Conservation (phyloP, 805 yeast species). For the Ogataea pilisensis region DNA sequence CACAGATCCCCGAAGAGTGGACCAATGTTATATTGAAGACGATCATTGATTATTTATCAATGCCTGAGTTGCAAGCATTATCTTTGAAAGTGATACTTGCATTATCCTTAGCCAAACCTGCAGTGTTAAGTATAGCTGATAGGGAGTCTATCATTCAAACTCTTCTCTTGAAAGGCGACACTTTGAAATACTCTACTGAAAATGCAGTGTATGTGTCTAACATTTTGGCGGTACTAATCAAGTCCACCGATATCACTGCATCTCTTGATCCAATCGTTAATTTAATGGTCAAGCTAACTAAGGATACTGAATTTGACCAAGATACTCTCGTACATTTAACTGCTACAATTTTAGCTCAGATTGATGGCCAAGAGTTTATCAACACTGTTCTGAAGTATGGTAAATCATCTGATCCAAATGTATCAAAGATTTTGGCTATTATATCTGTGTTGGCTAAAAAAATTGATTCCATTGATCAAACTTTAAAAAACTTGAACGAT, state of each 20-base stretch:
- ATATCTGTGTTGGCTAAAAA: slow-evolving; percentile 32
- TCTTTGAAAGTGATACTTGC: slow-evolving; percentile 17
- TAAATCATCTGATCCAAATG: slow-evolving; percentile 19
- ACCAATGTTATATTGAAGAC: slow-evolving; percentile 12
- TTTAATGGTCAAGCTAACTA: slow-evolving; percentile 14
- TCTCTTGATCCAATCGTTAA: slow-evolving; percentile 9
- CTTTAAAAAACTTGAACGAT: slow-evolving; percentile 15
- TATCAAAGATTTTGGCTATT: slow-evolving; percentile 31
- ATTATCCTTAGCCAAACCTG: slow-evolving; percentile 4
- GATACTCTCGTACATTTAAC: slow-evolving; percentile 16
- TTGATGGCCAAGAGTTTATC: slow-evolving; percentile 10
- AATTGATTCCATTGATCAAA: slow-evolving; percentile 25
- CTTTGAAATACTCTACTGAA: slow-evolving; percentile 10
- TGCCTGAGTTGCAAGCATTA: slow-evolving; percentile 17
- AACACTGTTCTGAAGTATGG: slow-evolving; percentile 16
- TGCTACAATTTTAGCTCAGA: slow-evolving; percentile 13
- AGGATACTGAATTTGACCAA: slow-evolving; percentile 16
- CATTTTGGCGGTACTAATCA: slow-evolving; percentile 11
- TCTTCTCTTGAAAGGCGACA: slow-evolving; percentile 6
- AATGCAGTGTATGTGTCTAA: slow-evolving; percentile 9
- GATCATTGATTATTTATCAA: slow-evolving; percentile 16
- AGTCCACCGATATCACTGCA: slow-evolving; percentile 1
- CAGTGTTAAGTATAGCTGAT: slow-evolving; percentile 9
- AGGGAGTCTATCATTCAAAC: slow-evolving; percentile 3
- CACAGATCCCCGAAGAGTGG: slow-evolving; percentile 18